Conservation (phyloP, 192 early-diverging fungal genomes). For the Coemansia pectinata region DNA sequence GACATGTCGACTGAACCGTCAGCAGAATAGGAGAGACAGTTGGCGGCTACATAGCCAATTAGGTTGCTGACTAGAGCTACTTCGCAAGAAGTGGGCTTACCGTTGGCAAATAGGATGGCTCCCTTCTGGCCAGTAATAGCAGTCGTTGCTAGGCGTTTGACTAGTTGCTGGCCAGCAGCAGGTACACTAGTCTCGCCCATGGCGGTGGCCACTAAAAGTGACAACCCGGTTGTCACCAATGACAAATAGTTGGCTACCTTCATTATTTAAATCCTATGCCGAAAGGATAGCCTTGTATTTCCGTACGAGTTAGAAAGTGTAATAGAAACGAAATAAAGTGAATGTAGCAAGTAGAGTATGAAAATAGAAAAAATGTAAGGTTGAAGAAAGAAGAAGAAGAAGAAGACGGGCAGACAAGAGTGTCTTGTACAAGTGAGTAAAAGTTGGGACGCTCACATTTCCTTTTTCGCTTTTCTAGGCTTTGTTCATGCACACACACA, state of each 20-base stretch:
- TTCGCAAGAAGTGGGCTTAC: slow-evolving; percentile 35
- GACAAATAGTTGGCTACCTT: slow-evolving; percentile 5
- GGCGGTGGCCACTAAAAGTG: not conserved
- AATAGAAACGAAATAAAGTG: not conserved
- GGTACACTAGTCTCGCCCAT: not conserved
- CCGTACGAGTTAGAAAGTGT: not conserved
- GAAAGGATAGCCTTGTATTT: not conserved
- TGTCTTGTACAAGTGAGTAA: not conserved
- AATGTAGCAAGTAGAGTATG: not conserved
- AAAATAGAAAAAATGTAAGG: not conserved
- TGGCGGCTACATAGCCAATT: slow-evolving; percentile 38
- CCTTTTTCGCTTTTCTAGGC: not conserved
- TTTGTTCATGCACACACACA: slow-evolving; percentile 5
- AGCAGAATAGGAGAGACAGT: slow-evolving; percentile 21
- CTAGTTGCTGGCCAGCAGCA: slow-evolving; percentile 43
- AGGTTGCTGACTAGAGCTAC: slow-evolving; percentile 46
- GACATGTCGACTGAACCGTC: slow-evolving; percentile 7
- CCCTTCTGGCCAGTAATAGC: slow-evolving; percentile 22
- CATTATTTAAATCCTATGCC: not conserved
- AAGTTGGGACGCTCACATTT: not conserved
- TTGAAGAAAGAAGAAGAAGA: not conserved
- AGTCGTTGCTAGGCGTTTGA: slow-evolving; percentile 29
- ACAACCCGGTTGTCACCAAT: not conserved
- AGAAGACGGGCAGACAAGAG: not conserved
- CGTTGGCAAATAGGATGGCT: slow-evolving; percentile 31